Base-by-base conservation (phyloP, 106 monocot genomes). In the Triglochin maritima region DNA sequence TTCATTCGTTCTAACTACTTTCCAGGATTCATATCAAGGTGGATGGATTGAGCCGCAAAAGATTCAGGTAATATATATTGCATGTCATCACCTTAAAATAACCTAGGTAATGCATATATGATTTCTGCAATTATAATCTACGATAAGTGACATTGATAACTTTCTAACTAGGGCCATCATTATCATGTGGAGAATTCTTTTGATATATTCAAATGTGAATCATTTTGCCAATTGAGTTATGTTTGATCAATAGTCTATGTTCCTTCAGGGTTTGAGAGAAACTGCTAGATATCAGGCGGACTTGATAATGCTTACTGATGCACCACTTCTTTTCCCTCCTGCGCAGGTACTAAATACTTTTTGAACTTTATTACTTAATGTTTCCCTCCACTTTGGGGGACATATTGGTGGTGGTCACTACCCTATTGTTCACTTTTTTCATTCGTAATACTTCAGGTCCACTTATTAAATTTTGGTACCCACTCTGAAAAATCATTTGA, bases 301-400 rank as follows among this genome's bases (percentile, higher is more conserved):
- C 76, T 85, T 66, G 69, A 81, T 76, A 44, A 84, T 96, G 91
- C 74, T 96, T 17, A 96, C 95, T 67, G 95, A 96, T 78, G 90
- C 88, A 72, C 87, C 95, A 67, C 91, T 96, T 60, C 90, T 91
- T 69, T 96, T 83, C 64, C 62, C 95, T 74, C 95, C 90, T 72
- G 95, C 88, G 16, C 90, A 91, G 88, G 95, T 91, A 60, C 61
- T 29, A 43, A 9, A 42, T 45, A 29, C 49, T 44, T 46, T 43
- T 74, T 9, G 61, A 15, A 51, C 41, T 4, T 66, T 29, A 17
- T 52, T 52, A 52, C 11, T 2, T 6, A 52, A 52, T 52, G 7
- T 52, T 52, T 6, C 11, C 52, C 11, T 52, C 52, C 11, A 8
- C 29, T 29, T 29, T 29, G 29, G 29, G 29, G 29, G 29, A 29